These are phyloP conservation scores for Asterella californica DNA, from an alignment of 225 moss, liverwort and hornwort species.

Conservation along the genomic window DNA sequence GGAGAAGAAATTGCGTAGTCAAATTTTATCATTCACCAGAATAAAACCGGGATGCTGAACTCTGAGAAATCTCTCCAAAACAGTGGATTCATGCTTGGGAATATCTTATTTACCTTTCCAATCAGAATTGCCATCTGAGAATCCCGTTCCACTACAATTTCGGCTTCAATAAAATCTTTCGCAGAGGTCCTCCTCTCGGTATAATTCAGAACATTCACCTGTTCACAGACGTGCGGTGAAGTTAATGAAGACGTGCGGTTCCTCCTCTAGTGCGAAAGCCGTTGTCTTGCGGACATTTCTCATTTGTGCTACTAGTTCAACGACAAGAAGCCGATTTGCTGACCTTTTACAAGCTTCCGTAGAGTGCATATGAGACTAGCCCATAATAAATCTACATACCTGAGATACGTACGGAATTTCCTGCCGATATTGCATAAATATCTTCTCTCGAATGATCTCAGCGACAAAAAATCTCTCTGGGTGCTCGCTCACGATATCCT, in stretches of 20 bases:
- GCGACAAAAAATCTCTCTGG: constrained; percentile 85
- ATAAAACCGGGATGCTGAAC: neutral
- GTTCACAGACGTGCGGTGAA: constrained; percentile 6
- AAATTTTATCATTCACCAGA: neutral
- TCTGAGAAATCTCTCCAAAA: neutral
- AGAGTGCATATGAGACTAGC: neutral
- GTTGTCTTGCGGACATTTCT: neutral
- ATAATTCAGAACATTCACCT: constrained; percentile 85
- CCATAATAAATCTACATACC: constrained; percentile 34
- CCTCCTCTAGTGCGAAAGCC: neutral
- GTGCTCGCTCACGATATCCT: constrained; percentile 92
- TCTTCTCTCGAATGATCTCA: constrained; percentile 83
- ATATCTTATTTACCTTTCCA: constrained; percentile 52
- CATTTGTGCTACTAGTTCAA: neutral
- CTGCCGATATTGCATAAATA: constrained; percentile 79
- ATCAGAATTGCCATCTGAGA: constrained; percentile 72
- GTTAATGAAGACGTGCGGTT: neutral
- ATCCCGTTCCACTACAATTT: constrained; percentile 80
- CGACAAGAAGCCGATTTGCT: neutral
- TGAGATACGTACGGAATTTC: constrained; percentile 92
- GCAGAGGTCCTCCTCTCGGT: constrained; percentile 52
- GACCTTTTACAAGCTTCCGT: neutral
- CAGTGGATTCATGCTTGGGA: neutral
- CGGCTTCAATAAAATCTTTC: constrained; percentile 84
- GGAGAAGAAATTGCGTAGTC: neutral